Evolutionary conservation across 352 stramenopile genomes (phyloP).

Genomic region (Lagenidium giganteum): DNA sequence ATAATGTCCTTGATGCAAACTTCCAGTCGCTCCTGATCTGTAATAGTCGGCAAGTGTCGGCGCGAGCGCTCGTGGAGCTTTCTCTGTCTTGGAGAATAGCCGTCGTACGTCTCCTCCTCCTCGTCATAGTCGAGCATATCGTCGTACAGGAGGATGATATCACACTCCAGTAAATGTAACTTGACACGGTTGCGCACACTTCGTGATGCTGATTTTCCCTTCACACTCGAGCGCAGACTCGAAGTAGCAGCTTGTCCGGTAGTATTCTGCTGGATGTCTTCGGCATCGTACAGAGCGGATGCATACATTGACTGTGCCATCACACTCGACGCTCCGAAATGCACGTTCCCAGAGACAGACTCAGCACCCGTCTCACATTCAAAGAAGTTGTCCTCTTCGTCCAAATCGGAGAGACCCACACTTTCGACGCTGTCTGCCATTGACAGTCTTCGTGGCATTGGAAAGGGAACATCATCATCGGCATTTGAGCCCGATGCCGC

Average conservation of each 20-base stretch:
- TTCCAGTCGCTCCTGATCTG: conserved; percentile 64
- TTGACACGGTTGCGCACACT: conserved; percentile 64
- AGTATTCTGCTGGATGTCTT: conserved; percentile 19
- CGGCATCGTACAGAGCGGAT: conserved; percentile 54
- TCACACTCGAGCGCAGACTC: conserved; percentile 16
- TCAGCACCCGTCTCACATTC: conserved; percentile 68
- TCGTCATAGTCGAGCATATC: conserved; percentile 59
- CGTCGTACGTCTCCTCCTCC: conserved; percentile 19
- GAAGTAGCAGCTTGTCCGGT: neutral
- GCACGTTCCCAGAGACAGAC: conserved; percentile 25
- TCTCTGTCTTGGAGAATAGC: conserved; percentile 7
- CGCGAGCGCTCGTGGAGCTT: conserved; percentile 13
- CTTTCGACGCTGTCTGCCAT: conserved; percentile 76
- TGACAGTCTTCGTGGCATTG: conserved; percentile 47
- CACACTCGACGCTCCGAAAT: conserved; percentile 28
- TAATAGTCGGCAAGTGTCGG: conserved; percentile 35
- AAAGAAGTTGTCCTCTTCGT: conserved; percentile 83
- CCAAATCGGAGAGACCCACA: conserved; percentile 74
- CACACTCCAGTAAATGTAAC: conserved; percentile 70
- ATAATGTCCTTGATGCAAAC: conserved; percentile 69
- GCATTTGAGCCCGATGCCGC: neutral
- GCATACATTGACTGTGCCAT: conserved; percentile 84
- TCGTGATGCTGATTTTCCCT: conserved; percentile 20
- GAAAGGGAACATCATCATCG: conserved; percentile 19
- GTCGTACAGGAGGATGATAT: conserved; percentile 76